These are phyloP conservation scores for Peterozyma toletana DNA, from an alignment of 805 yeast species.

Conservation along the genomic window DNA sequence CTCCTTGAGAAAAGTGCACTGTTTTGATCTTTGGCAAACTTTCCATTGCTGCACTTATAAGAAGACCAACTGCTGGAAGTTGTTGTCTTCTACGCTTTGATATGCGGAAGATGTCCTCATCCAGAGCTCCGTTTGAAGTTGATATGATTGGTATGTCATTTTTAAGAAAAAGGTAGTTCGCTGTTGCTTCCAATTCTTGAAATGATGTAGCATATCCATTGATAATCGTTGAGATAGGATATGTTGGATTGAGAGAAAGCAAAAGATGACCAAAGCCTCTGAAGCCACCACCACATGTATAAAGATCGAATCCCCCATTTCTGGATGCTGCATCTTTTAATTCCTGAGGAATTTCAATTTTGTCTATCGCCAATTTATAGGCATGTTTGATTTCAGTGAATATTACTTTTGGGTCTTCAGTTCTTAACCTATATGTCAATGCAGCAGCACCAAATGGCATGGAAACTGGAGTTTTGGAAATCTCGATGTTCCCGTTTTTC, in stretches of 20 bases:
- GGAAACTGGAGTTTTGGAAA: slow-evolving; percentile 52
- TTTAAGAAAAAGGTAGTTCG: slow-evolving; percentile 44
- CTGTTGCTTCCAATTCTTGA: slow-evolving; percentile 41
- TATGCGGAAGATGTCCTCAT: slow-evolving; percentile 49
- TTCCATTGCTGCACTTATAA: slow-evolving; percentile 56
- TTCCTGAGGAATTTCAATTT: slow-evolving; percentile 44
- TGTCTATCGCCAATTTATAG: slow-evolving; percentile 39
- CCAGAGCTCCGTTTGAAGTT: slow-evolving; percentile 7
- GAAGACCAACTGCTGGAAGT: slow-evolving; percentile 61
- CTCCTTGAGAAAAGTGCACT: slow-evolving; percentile 68
- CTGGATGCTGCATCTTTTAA: slow-evolving; percentile 41
- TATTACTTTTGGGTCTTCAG: slow-evolving; percentile 41
- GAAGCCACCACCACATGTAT: slow-evolving; percentile 70
- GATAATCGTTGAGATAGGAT: slow-evolving; percentile 64
- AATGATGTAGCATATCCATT: slow-evolving; percentile 61
- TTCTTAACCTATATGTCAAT: slow-evolving; percentile 43
- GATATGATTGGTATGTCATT: slow-evolving; percentile 35
- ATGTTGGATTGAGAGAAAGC: slow-evolving; percentile 39
- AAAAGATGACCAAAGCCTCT: slow-evolving; percentile 63
- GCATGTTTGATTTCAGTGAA: slow-evolving; percentile 48
- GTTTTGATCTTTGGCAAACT: slow-evolving; percentile 54
- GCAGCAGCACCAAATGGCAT: slow-evolving; percentile 74
- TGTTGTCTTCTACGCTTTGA: slow-evolving; percentile 61
- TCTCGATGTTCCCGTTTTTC: slow-evolving; percentile 43
- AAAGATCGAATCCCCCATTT: slow-evolving; percentile 57